Base-by-base conservation (phyloP, 1,139 yeast genomes). In the Pichia sp. region DNA sequence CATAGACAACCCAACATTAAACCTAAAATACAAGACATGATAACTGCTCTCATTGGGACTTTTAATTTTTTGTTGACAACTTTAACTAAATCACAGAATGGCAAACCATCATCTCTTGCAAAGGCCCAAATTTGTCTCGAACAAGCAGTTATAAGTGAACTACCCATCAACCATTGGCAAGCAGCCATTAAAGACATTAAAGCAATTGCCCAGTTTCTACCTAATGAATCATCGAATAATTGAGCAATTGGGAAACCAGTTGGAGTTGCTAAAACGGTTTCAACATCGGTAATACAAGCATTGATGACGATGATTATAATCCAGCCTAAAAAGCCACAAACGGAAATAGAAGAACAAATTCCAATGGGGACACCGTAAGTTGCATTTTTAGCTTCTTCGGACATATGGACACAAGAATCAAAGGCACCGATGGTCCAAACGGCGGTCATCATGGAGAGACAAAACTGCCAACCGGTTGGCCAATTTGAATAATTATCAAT, bases 381-480 rank as follows among this genome's bases (percentile, higher is more conserved):
- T 14, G 91, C 88, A 61, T 82, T 79, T 44, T 73, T 72, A 29
- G 87, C 86, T 64, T 85, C 91, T 66, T 85, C 93, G 30, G 83
- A 75, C 77, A 83, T 79, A 66, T 84, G 91, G 47, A 84, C 81
- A 59, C 85, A 82, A 7, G 86, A 79, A 64, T 84, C 91, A 62
- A 83, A 84, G 0, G 87, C 83, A 57, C 83, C 83, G 60, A 80
- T 80, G 18, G 83, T 78, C 85, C 85, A 80, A 49, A 79, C 78
- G 0, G 86, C 83, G 2, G 87, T 82, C 75, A 82, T 75, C 77
- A 84, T 77, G 27, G 83, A 73, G 48, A 79, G 64, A 59, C 79
- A 66, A 62, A 79, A 81, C 45, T 81, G 75, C 85, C 87, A 84
- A n/a, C 88, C 90, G 19, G 70, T 67, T 16, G 79, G 72, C 85